Evolutionary conservation across 805 yeast genomes (phyloP).

Genomic region (Ogataea sp.): DNA sequence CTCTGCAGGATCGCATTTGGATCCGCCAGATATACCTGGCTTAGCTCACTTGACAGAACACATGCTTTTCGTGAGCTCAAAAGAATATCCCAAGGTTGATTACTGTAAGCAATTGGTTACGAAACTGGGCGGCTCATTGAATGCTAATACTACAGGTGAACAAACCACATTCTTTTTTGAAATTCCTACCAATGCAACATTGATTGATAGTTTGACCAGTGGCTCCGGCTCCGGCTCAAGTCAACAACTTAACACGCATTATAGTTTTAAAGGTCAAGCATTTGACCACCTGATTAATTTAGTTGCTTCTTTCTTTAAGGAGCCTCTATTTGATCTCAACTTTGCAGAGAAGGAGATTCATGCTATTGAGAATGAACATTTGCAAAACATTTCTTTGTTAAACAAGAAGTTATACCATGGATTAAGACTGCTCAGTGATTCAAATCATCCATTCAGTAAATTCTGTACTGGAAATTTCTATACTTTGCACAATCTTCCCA

Average conservation of each 20-base stretch:
- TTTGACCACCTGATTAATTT: constrained; percentile 39
- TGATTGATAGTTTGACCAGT: constrained; percentile 6
- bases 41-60: constrained; percentile 90
- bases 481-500: constrained; percentile 35
- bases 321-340: constrained; percentile 39
- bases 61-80: constrained; percentile 50
- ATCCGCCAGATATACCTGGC: constrained; percentile 65
- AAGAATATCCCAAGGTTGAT: constrained; percentile 40
- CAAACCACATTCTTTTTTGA: constrained; percentile 58
- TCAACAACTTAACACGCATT: constrained; percentile 7
- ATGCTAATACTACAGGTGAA: constrained; percentile 66
- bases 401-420: constrained; percentile 54
- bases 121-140: constrained; percentile 46
- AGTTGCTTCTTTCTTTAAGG: constrained; percentile 42
- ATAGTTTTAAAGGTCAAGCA: constrained; percentile 16
- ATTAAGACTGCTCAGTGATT: constrained; percentile 38
- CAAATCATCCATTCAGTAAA: constrained; percentile 44
- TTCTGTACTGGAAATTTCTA: constrained; percentile 58
- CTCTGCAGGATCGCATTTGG: constrained; percentile 74
- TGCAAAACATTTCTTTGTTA: constrained; percentile 34
- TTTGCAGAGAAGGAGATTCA: constrained; percentile 42
- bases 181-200: constrained; percentile 35
- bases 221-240: constrained; percentile 2
- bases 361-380: constrained; percentile 63
- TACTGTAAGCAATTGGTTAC: constrained; percentile 35